These are phyloP conservation scores for Tuber calosporum DNA, from an alignment of 495 filamentous ascomycete species.

Conservation along the genomic window DNA sequence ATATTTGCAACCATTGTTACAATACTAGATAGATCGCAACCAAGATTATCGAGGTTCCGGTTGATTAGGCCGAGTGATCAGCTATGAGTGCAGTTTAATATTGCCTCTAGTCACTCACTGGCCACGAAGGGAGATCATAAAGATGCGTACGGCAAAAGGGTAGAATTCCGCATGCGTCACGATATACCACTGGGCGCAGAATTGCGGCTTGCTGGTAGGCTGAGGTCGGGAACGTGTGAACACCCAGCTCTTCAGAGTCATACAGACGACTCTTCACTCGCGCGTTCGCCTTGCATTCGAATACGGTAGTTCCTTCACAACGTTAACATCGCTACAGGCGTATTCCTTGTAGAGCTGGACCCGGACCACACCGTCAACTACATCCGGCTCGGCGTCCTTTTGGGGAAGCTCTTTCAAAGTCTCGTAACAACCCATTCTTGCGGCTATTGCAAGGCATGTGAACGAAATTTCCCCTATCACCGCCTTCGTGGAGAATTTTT, in stretches of 20 bases:
- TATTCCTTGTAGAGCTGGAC: not conserved
- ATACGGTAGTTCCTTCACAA: not conserved
- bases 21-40: not conserved
- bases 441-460: not conserved
- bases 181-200: too few relatives aligned
- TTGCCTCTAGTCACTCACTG: not conserved
- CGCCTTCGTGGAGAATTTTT: not conserved
- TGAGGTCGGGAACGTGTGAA: not conserved
- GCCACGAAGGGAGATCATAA: not conserved
- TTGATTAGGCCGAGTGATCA: not conserved
- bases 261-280: not conserved
- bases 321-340: not conserved
- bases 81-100: not conserved
- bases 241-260: not conserved
- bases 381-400: not conserved
- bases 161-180: not conserved
- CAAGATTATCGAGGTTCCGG: not conserved
- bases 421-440: not conserved
- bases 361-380: not conserved
- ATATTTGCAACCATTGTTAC: not conserved
- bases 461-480: not conserved
- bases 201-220: not conserved
- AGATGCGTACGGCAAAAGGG: not conserved
- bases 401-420: not conserved
- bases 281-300: not conserved